Percentiles rank a stretch among this genome's conserved stretches.
Evolutionary conservation across 495 filamentous ascomycete genomes (phyloP).

Genomic region (Podospora sp.): DNA sequence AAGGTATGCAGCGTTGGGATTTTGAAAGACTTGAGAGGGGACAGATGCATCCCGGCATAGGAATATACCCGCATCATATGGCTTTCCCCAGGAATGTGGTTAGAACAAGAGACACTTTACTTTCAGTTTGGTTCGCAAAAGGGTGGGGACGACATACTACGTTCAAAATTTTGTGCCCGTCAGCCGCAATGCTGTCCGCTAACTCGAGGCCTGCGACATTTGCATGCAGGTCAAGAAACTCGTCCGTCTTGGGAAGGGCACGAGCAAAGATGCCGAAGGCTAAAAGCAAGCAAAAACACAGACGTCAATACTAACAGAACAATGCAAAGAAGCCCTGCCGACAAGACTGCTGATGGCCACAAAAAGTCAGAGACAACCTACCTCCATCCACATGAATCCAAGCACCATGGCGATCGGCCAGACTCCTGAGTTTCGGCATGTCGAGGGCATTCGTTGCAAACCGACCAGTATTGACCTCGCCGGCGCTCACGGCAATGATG

Average conservation of each 20-base stretch:
- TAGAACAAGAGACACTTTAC: slow-evolving; percentile 1
- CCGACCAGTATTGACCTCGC: slow-evolving; percentile 88
- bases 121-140: not conserved
- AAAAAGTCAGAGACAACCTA: slow-evolving; percentile 31
- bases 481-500: slow-evolving; percentile 78
- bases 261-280: slow-evolving; percentile 88
- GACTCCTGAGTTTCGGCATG: slow-evolving; percentile 62
- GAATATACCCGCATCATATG: slow-evolving; percentile 93
- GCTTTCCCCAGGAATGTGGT: slow-evolving; percentile 44
- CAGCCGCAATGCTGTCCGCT: slow-evolving; percentile 82
- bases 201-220: slow-evolving; percentile 71
- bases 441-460: slow-evolving; percentile 70
- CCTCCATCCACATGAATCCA: slow-evolving; percentile 92
- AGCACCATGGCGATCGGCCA: slow-evolving; percentile 74
- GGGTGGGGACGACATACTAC: slow-evolving; percentile 54
- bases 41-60: slow-evolving; percentile 64
- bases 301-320: slow-evolving; percentile 6
- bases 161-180: slow-evolving; percentile 92
- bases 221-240: slow-evolving; percentile 60
- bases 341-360: not conserved
- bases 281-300: slow-evolving; percentile 20
- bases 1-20: slow-evolving; percentile 86
- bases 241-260: slow-evolving; percentile 57
- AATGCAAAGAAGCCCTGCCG: not conserved
- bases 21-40: slow-evolving; percentile 69